Evolutionary conservation across 2,329 filamentous ascomycete genomes (phyloP).

Genomic region (Incumbomyces delicatus): DNA sequence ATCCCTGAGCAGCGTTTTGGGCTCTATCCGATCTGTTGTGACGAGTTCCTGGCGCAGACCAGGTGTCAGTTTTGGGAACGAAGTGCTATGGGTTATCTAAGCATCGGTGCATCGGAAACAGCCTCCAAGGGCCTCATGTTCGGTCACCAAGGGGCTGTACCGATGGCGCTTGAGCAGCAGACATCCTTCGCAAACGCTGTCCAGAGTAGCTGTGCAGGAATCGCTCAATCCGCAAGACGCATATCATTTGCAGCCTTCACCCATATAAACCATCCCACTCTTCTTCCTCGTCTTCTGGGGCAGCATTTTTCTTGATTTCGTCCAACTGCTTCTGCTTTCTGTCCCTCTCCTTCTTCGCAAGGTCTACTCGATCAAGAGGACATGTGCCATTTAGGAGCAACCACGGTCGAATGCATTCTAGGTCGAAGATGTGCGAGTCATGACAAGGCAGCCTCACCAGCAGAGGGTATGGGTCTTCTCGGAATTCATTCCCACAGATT

Average conservation of each 20-base stretch:
- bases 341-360: slow-evolving; percentile 46
- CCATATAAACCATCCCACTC: slow-evolving; percentile 43
- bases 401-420: slow-evolving; percentile 58
- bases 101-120: too few species aligned
- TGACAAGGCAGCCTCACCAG: slow-evolving; percentile 55
- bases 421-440: slow-evolving; percentile 51
- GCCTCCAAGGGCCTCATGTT: too few species aligned
- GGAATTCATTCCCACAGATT: slow-evolving; percentile 45
- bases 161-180: too few species aligned
- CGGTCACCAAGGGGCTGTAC: too few species aligned
- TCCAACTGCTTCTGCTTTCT: slow-evolving; percentile 34
- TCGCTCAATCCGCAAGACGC: not conserved
- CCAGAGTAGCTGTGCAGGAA: too few species aligned
- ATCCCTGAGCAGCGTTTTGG: too few species aligned
- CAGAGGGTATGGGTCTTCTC: slow-evolving; percentile 52
- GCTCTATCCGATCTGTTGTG: too few species aligned
- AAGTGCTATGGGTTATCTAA: too few species aligned
- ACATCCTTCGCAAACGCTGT: too few species aligned
- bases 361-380: slow-evolving; percentile 50
- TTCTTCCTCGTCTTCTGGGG: slow-evolving; percentile 30
- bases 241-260: slow-evolving; percentile 9
- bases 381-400: slow-evolving; percentile 54
- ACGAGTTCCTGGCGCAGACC: too few species aligned
- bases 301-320: slow-evolving; percentile 24
- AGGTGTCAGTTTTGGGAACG: too few species aligned